These are phyloP conservation scores for Aspergillus clavatus DNA, from an alignment of 2,329 filamentous ascomycete genomes.

Conservation along the genomic window DNA sequence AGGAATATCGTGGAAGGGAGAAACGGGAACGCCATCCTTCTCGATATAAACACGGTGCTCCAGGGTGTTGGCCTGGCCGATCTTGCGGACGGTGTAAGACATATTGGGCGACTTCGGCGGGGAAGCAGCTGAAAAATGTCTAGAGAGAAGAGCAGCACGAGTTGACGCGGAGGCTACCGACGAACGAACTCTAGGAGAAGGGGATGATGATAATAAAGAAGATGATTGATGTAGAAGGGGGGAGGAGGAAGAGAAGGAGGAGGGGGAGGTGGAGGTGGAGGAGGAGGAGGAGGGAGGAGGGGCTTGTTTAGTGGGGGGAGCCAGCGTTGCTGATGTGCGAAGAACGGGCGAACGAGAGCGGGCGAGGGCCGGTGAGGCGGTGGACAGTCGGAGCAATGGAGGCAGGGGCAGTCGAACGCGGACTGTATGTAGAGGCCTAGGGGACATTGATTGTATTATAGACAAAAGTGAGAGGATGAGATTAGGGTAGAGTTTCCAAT, in stretches of 20 bases:
- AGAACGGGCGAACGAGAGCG: slow-evolving; percentile 22
- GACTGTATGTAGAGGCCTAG: background rate
- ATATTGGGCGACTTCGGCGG: slow-evolving; percentile 28
- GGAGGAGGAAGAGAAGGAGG: slow-evolving; percentile 14
- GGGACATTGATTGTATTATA: slow-evolving; percentile 9
- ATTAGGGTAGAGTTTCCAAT: background rate
- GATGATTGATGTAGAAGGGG: slow-evolving; percentile 16
- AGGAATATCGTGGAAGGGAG: slow-evolving; percentile 97
- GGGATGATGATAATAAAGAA: slow-evolving; percentile 16
- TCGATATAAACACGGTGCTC: slow-evolving; percentile 98
- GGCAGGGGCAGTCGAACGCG: slow-evolving; percentile 1
- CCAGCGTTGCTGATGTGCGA: slow-evolving; percentile 38
- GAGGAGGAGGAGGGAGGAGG: slow-evolving; percentile 25
- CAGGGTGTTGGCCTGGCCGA: slow-evolving; percentile 84
- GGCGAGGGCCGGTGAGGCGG: slow-evolving; percentile 27
- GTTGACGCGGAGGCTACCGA: slow-evolving; percentile 22
- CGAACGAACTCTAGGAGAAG: slow-evolving; percentile 17
- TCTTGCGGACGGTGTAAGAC: slow-evolving; percentile 74
- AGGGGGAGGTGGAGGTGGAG: slow-evolving; percentile 13
- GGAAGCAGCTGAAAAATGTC: slow-evolving; percentile 43
- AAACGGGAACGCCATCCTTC: slow-evolving; percentile 91
- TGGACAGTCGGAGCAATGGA: slow-evolving; percentile 35
- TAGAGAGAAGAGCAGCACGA: slow-evolving; percentile 43
- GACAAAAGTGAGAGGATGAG: background rate
- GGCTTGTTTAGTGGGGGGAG: slow-evolving; percentile 37